Conservation (phyloP, 805 yeast species). For the Brettanomyces sp. region DNA sequence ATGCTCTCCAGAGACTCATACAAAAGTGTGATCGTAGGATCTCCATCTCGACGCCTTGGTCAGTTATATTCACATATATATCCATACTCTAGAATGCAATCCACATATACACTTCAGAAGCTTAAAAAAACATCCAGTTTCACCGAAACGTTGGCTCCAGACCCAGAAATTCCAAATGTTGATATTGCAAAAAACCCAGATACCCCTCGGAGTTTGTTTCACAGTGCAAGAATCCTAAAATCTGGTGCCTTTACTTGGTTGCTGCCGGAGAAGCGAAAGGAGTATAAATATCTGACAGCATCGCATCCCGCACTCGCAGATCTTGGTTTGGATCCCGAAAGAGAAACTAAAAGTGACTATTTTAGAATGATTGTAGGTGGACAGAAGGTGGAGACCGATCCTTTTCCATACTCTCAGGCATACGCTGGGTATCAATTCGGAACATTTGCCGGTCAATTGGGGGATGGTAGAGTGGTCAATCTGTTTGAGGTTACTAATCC, state of each 20-base stretch:
- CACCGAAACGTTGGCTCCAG: slow-evolving; percentile 20
- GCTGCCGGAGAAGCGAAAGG: slow-evolving; percentile 51
- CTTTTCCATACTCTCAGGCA: slow-evolving; percentile 77
- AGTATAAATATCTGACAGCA: slow-evolving; percentile 44
- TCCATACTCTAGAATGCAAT: no score
- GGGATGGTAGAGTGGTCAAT: slow-evolving; percentile 88
- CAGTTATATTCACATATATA: no score
- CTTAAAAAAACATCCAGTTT: slow-evolving; percentile 22
- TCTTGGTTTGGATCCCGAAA: slow-evolving; percentile 44
- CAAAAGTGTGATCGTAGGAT: no score
- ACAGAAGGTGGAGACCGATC: slow-evolving; percentile 27
- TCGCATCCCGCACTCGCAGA: slow-evolving; percentile 54
- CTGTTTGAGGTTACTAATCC: slow-evolving; percentile 58
- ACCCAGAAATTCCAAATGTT: slow-evolving; percentile 20
- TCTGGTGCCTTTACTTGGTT: slow-evolving; percentile 70
- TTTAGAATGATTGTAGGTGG: slow-evolving; percentile 59
- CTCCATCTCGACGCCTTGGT: no score
- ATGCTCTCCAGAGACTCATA: no score
- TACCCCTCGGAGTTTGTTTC: slow-evolving; percentile 27
- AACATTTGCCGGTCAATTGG: slow-evolving; percentile 91
- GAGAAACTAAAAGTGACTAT: slow-evolving; percentile 11
- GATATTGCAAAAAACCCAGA: slow-evolving; percentile 19
- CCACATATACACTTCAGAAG: slow-evolving; percentile 10
- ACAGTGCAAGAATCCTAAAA: slow-evolving; percentile 41
- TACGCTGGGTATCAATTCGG: slow-evolving; percentile 98